phyloP scores from a whole-genome alignment of 164 flowering plant genomes.

The Magnolia officinalis region DNA sequence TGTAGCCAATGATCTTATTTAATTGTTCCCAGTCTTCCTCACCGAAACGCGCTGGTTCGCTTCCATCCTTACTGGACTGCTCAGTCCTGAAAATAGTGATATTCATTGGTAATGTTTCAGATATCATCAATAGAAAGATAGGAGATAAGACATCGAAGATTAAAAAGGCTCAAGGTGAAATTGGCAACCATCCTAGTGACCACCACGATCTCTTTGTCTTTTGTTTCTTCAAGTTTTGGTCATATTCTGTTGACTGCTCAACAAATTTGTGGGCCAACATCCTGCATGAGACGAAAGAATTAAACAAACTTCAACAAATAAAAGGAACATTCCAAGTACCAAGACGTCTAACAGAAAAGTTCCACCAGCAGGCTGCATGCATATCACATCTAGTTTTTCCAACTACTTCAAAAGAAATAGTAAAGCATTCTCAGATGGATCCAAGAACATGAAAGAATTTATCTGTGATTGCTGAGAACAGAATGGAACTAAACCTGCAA shows the following conservation, averaged over 20 bases:
- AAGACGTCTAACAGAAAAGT: background rate
- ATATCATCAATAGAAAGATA: slow-evolving; percentile 9
- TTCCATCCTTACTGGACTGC: slow-evolving; percentile 54
- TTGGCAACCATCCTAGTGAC: slow-evolving; percentile 78
- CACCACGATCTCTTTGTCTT: slow-evolving; percentile 84
- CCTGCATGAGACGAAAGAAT: slow-evolving; percentile 39
- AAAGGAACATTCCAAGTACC: background rate
- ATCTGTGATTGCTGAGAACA: background rate
- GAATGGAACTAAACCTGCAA: background rate
- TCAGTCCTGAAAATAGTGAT: slow-evolving; percentile 43
- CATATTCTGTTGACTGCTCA: slow-evolving; percentile 60
- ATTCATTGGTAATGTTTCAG: slow-evolving; percentile 11
- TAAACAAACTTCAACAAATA: background rate
- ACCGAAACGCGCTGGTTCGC: slow-evolving; percentile 53
- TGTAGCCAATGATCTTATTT: slow-evolving; percentile 87
- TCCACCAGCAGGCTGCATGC: background rate
- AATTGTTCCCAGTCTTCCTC: slow-evolving; percentile 91
- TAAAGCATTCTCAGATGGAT: background rate
- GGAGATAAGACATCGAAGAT: background rate
- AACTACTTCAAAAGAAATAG: background rate
- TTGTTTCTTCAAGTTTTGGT: slow-evolving; percentile 38
- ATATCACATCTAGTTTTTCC: background rate
- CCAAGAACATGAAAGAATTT: background rate
- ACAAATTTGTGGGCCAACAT: slow-evolving; percentile 98
- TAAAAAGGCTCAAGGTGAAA: slow-evolving; percentile 5